A percentile compares a stretch with the other conserved stretches of the same genome.
These are phyloP conservation scores for Tylopilus cervinicoccineus DNA, from an alignment of 768 basidiomycete species.

Conservation along the genomic window DNA sequence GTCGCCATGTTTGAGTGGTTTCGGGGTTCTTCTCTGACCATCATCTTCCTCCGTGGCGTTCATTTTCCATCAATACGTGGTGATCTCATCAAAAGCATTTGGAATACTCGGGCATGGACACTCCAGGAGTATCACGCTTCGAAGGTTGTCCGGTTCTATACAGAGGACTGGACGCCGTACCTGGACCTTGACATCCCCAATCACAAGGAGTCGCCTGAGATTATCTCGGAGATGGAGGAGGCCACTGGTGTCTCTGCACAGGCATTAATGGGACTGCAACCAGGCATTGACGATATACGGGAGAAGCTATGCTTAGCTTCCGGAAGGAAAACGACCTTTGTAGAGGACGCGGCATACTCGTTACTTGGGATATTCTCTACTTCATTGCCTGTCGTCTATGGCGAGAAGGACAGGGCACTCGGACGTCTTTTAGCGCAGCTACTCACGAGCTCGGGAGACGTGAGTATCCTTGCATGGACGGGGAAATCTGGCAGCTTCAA, in stretches of 20 bases:
- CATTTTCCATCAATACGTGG: not conserved
- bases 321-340: not conserved
- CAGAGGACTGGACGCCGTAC: not conserved
- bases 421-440: not conserved
- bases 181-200: not conserved
- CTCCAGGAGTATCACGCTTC: not conserved
- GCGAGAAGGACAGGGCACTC: not conserved
- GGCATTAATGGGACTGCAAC: not conserved
- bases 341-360: not conserved
- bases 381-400: not conserved
- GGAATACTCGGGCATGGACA: slow-evolving; percentile 1
- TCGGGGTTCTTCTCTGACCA: not conserved
- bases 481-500: not conserved
- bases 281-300: not conserved
- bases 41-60: not conserved
- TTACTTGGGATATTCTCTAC: too few species aligned
- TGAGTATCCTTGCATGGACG: too few species aligned
- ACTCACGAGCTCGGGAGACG: not conserved
- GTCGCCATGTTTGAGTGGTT: not conserved
- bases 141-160: not conserved
- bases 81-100: not conserved
- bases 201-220: not conserved
- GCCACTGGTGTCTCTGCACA: not conserved
- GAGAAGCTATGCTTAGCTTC: not conserved
- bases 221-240: not conserved